A percentile compares a stretch with the other conserved stretches of the same genome.
Conservation (phyloP, 108 stramenopile genomes). For the Nitzschia putrida region DNA sequence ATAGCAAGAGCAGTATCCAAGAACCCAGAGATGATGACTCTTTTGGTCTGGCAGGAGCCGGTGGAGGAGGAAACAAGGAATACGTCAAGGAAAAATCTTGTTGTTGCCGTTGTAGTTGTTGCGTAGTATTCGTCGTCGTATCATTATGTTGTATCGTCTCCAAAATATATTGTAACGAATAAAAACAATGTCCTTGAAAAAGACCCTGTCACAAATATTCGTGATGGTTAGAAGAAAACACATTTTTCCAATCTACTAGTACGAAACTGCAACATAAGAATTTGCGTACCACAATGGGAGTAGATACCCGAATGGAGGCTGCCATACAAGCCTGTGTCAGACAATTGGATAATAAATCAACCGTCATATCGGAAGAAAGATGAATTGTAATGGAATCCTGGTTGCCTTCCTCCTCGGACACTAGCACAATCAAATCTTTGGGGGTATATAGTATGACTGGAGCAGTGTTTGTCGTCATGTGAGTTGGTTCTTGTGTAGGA, state of each 20-base stretch:
- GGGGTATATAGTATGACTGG: background rate
- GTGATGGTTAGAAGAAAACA: background rate
- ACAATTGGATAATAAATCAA: slow-evolving; percentile 6
- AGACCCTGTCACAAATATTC: background rate
- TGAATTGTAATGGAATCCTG: slow-evolving; percentile 2
- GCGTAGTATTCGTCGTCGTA: too few relatives aligned
- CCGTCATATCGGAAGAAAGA: slow-evolving; percentile 10
- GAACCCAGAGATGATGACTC: background rate
- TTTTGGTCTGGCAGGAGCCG: background rate
- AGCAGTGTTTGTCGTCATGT: background rate
- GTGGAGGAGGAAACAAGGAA: too few relatives aligned
- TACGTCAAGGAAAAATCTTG: too few relatives aligned
- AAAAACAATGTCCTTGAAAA: too few relatives aligned
- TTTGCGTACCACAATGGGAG: background rate
- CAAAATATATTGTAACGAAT: too few relatives aligned
- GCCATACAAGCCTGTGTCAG: slow-evolving; percentile 4
- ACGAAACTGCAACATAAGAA: background rate
- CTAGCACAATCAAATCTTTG: background rate
- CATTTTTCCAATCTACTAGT: background rate
- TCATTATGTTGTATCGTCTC: too few relatives aligned
- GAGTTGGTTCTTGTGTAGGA: background rate
- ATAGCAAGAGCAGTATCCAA: background rate
- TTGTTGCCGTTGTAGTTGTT: too few relatives aligned
- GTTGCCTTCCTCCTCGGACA: background rate
- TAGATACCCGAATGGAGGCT: background rate